phyloP scores from a whole-genome alignment of 805 yeast species.

The Wickerhamiella galacta region DNA sequence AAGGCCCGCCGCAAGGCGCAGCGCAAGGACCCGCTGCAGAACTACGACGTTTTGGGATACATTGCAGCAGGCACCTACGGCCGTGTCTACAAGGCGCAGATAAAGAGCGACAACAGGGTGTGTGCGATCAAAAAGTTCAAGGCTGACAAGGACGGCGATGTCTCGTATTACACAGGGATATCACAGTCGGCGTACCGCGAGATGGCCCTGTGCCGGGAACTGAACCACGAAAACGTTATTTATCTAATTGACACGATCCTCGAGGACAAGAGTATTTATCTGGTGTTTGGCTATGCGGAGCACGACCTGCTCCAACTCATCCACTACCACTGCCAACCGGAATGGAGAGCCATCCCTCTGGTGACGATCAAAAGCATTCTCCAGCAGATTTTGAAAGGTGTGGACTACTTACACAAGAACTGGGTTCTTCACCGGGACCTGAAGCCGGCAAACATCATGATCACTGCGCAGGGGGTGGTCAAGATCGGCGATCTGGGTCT shows the following conservation, averaged over 20 bases:
- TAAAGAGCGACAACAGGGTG: slow-evolving; percentile 26
- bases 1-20: slow-evolving; percentile 45
- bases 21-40: slow-evolving; percentile 60
- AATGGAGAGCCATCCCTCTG: slow-evolving; percentile 60
- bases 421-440: slow-evolving; percentile 94
- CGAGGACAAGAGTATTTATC: slow-evolving; percentile 78
- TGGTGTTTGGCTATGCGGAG: slow-evolving; percentile 93
- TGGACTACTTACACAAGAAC: slow-evolving; percentile 79
- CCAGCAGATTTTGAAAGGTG: slow-evolving; percentile 89
- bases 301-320: slow-evolving; percentile 88
- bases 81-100: slow-evolving; percentile 75
- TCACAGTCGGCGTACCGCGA: slow-evolving; percentile 94
- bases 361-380: slow-evolving; percentile 61
- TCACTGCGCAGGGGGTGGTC: slow-evolving; percentile 71
- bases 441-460: slow-evolving; percentile 97
- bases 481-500: slow-evolving; percentile 92
- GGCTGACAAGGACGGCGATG: slow-evolving; percentile 82
- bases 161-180: slow-evolving; percentile 79
- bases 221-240: slow-evolving; percentile 64
- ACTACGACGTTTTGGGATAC: slow-evolving; percentile 80
- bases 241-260: slow-evolving; percentile 65
- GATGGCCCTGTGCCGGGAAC: slow-evolving; percentile 85
- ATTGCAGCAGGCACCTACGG: slow-evolving; percentile 99
- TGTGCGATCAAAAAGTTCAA: slow-evolving; percentile 93
- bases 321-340: slow-evolving; percentile 87